Base-by-base conservation (phyloP, 73 alveolate species). In the Tetrahymena thermophila region DNA sequence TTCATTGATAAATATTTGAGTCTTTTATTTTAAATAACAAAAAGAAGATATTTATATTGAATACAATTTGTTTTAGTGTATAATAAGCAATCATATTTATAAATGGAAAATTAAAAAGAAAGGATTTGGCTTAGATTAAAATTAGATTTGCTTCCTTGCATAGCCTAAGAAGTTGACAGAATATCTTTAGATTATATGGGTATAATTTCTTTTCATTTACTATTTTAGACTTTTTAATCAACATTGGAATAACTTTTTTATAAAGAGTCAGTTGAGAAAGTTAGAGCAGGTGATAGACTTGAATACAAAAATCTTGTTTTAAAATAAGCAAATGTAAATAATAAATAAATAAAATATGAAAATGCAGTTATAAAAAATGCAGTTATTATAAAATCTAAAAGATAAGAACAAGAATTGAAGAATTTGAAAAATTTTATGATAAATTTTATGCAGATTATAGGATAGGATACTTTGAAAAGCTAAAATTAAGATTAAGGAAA, bases 401-500 rank as follows among this genome's bases (percentile, higher is more conserved):
- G 97, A 95, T 95, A 19, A 34, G 97, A 38, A 94, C 95, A n/a
- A 95, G 97, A 56, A 95, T 95, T 28, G 97, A 95, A 31, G 97
- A 95, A 40, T 95, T 95, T 55, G 97, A 95, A 56, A 95, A 89
- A 56, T 95, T 95, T 55, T 95, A 95, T 93, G 97, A 95, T 56
- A 85, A 94, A 50, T 85, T 85, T 58, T 95, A 95, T 89, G 97
- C 97, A 5, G 97, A 95, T 93, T 95, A 95, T 93, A 93, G 97
- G 23, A 95, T 95, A 25, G 97, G 97, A 37, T 95, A 95, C 84
- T 95, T 95, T 95, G 97, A 95, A 50, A 95, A 95, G 94, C 57
- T 95, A 94, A 95, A 95, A 44, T 95, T 95, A 56, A 95, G 97
- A 93, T 95, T 95, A 93, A 40, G 97, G n/a, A 95, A 95, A 28